Percentiles rank a stretch among this genome's conserved stretches.
Conservation (phyloP, 1,284 basidiomycete genomes). For the Volvariella surrecta region DNA sequence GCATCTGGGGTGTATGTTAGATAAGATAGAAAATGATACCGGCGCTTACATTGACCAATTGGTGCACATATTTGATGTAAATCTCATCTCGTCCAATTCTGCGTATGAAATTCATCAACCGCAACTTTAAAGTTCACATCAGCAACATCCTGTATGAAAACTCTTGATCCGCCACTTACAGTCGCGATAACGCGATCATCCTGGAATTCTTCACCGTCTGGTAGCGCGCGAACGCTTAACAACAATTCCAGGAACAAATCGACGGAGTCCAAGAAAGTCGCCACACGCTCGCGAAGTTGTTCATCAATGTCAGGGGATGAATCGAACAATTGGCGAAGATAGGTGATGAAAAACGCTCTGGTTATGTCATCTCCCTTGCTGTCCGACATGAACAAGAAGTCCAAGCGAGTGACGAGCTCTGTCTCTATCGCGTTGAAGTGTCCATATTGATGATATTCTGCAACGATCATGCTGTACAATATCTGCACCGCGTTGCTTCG, state of each 20-base stretch:
- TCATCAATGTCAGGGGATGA: slow-evolving; percentile 68
- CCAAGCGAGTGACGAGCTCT: slow-evolving; percentile 91
- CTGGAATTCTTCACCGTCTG: slow-evolving; percentile 86
- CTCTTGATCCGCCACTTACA: slow-evolving; percentile 25
- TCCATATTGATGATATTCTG: slow-evolving; percentile 77
- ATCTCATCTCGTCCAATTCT: slow-evolving; percentile 84
- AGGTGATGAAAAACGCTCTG: slow-evolving; percentile 89
- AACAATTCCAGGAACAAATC: slow-evolving; percentile 94
- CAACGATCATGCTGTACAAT: slow-evolving; percentile 93
- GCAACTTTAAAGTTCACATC: slow-evolving; percentile 40
- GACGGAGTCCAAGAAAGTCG: slow-evolving; percentile 81
- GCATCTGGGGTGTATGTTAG: slow-evolving; percentile 42
- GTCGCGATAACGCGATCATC: slow-evolving; percentile 94
- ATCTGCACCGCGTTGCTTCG: slow-evolving; percentile 89
- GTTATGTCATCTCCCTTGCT: slow-evolving; percentile 87
- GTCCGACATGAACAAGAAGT: slow-evolving; percentile 88
- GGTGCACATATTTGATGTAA: slow-evolving; percentile 92
- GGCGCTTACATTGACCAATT: slow-evolving; percentile 74
- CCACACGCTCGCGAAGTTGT: slow-evolving; percentile 70
- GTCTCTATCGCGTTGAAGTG: slow-evolving; percentile 87
- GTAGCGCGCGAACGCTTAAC: slow-evolving; percentile 86
- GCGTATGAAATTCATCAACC: slow-evolving; percentile 88
- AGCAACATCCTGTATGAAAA: slow-evolving; percentile 4
- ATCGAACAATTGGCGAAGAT: slow-evolving; percentile 85
- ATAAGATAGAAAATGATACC: slow-evolving; percentile 10